Evolutionary conservation across 1,139 yeast genomes (phyloP), one percentile per base, ranked within the genome.

Genomic region (Sugiyamaella sp.): DNA sequence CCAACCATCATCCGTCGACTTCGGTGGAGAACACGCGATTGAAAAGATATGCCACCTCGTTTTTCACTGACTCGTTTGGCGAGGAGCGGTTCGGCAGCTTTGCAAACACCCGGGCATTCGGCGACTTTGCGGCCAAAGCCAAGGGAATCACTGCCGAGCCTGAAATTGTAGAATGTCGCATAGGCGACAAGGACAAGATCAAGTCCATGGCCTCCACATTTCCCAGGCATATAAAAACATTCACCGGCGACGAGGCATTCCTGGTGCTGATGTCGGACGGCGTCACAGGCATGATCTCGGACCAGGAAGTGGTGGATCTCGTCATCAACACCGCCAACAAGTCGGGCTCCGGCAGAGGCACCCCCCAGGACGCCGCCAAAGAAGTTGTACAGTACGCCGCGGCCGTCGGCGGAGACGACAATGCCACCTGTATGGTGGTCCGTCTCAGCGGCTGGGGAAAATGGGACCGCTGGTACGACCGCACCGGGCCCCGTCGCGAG

Each of bases 141-240:
- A 80, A 83, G 68, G 99, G 99, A 0, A 84, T 93, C 2, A 79
- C 90, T 0, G 90, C 97, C 2, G 99, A 93, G 71, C 99, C 99
- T 0, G 97, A 93, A 58, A 75, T 93, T 46, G 73, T 79, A 16
- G 88, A 88, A 56, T 81, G 78, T 60, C 67, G 84, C 12, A 73
- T 88, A 48, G 93, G 93, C 35, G 37, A 56, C 76, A 73, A 76
- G 35, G 50, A 58, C 56, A 63, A 68, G 66, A 58, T 61, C 9
- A 74, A 72, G 56, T 73, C 38, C 60, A 74, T 70, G 25, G 10
- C 25, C 68, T 49, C 53, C 60, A 52, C 24, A 54, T 25, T 24
- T 25, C 53, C 52, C 4, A 33, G 46, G 25, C 51, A 53, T 22
- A 35, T 53, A 12, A 45, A 46, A 24, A 55, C 59, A 3, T 59